Conservation (phyloP, 495 filamentous ascomycete species). For the Hypomontagnella monticulosa region DNA sequence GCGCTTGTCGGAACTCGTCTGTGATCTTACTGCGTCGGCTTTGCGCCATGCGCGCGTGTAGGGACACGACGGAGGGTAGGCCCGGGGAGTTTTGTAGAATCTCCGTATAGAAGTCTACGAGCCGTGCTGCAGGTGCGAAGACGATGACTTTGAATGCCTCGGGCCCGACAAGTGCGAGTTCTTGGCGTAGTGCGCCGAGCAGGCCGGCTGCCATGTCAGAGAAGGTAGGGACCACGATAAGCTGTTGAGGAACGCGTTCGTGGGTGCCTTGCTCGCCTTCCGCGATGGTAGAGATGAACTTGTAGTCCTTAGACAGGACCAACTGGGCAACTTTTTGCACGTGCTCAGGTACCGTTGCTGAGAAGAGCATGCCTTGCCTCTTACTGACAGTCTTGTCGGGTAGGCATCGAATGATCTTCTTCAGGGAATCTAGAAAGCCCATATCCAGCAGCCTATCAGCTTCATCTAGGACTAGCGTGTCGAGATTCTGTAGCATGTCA, state of each 20-base stretch:
- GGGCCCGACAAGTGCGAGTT: constrained; percentile 56
- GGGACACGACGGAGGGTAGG: constrained; percentile 60
- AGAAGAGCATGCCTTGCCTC: constrained; percentile 78
- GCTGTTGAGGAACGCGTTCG: constrained; percentile 68
- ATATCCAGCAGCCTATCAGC: constrained; percentile 74
- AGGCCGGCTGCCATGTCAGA: constrained; percentile 64
- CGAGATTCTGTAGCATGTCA: constrained; percentile 46
- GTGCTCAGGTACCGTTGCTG: constrained; percentile 71
- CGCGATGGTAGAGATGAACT: constrained; percentile 69
- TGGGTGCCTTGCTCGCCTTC: constrained; percentile 69
- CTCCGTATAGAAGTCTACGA: constrained; percentile 60
- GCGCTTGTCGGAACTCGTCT: constrained; percentile 66
- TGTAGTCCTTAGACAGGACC: constrained; percentile 65
- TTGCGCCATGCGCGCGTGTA: constrained; percentile 71
- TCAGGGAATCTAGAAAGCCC: constrained; percentile 68
- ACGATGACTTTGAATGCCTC: constrained; percentile 70
- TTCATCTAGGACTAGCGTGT: constrained; percentile 72
- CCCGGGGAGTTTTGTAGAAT: constrained; percentile 58
- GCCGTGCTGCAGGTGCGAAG: constrained; percentile 72
- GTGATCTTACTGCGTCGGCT: constrained; percentile 65
- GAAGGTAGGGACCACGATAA: constrained; percentile 64
- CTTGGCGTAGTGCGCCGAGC: constrained; percentile 53
- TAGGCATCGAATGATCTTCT: constrained; percentile 65
- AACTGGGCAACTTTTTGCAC: constrained; percentile 68
- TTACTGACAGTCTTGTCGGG: constrained; percentile 61